Percentiles rank a stretch among this genome's conserved stretches.
phyloP scores from a whole-genome alignment of 441 rosid genomes.

The Eruca vesicaria region DNA sequence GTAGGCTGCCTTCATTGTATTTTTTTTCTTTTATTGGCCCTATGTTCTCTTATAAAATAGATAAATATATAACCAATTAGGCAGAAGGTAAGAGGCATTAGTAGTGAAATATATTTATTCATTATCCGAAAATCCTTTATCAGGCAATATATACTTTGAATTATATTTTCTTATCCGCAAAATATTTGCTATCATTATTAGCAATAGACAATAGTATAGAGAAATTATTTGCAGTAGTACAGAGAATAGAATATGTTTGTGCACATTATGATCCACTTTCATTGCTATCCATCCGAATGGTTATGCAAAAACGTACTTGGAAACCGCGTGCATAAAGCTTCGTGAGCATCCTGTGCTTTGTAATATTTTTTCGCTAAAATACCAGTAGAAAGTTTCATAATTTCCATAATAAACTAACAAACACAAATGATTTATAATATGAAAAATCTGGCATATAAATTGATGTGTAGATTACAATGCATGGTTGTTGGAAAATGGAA shows the following conservation, averaged over 20 bases:
- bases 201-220: neutral
- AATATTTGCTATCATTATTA: neutral
- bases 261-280: constrained; percentile 22
- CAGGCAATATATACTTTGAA: constrained; percentile 3
- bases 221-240: neutral
- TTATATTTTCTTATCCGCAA: constrained; percentile 3
- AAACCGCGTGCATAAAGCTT: constrained; percentile 37
- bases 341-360: constrained; percentile 25
- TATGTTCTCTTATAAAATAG: neutral
- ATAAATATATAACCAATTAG: neutral
- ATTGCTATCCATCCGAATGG: constrained; percentile 28
- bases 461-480: neutral
- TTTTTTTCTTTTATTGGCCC: constrained; percentile 28
- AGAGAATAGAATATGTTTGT: constrained; percentile 25
- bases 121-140: constrained; percentile 9
- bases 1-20: constrained; percentile 9
- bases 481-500: neutral
- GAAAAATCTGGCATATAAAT: neutral
- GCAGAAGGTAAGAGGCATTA: constrained; percentile 8
- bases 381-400: neutral
- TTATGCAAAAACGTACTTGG: constrained; percentile 17
- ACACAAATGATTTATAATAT: neutral
- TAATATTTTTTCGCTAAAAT: neutral
- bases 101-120: constrained; percentile 7
- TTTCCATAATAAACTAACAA: neutral